A percentile compares a stretch with the other conserved stretches of the same genome.
These are phyloP conservation scores for Cladosporium sp. DNA, from an alignment of 2,329 filamentous ascomycete species.

Conservation along the genomic window DNA sequence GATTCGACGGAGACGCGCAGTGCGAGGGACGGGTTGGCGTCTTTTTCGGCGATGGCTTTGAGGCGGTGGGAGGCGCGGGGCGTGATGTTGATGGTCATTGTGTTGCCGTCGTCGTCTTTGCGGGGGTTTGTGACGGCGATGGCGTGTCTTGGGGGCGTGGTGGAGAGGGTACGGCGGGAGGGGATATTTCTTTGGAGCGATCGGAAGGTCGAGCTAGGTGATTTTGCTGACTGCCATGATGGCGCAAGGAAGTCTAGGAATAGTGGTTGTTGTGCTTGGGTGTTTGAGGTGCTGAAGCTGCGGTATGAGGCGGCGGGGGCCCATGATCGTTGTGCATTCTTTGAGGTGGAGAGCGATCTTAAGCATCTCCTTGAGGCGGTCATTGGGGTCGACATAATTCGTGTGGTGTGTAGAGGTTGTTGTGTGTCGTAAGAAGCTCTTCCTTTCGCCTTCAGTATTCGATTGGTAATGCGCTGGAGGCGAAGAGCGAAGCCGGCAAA, in stretches of 20 bases:
- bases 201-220: background rate
- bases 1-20: slow-evolving; percentile 91
- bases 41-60: slow-evolving; percentile 59
- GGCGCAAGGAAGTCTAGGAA: slow-evolving; percentile 41
- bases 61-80: slow-evolving; percentile 76
- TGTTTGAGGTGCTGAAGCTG: slow-evolving; percentile 12
- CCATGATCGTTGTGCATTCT: background rate
- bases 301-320: background rate
- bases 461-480: slow-evolving; percentile 22
- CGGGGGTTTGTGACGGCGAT: slow-evolving; percentile 67
- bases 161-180: slow-evolving; percentile 25
- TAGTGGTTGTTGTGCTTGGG: slow-evolving; percentile 27
- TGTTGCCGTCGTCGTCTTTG: slow-evolving; percentile 79
- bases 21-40: slow-evolving; percentile 72
- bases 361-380: slow-evolving; percentile 3
- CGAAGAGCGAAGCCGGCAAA: slow-evolving; percentile 7
- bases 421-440: background rate
- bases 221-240: slow-evolving; percentile 28
- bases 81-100: slow-evolving; percentile 81
- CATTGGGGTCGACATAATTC: slow-evolving; percentile 6
- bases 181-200: background rate
- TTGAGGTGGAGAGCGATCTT: background rate
- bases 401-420: background rate
- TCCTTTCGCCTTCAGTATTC: background rate
- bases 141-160: slow-evolving; percentile 23